Base-by-base conservation (phyloP, 768 basidiomycete genomes). In the Amanita jacksonii region DNA sequence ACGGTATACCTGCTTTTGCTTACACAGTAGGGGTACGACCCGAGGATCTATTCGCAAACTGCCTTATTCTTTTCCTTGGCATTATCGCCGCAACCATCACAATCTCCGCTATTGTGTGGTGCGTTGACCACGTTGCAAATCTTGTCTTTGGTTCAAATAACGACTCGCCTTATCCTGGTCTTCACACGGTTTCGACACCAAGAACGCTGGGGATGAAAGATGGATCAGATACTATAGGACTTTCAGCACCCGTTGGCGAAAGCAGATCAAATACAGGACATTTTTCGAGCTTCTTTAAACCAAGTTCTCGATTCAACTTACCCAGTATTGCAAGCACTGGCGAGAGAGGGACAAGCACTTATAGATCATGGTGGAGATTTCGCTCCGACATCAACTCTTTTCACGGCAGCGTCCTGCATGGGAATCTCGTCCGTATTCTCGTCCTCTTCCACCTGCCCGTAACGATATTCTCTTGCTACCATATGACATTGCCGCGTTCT, bases 361-460 rank as follows among this genome's bases (percentile, higher is more conserved):
- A 62, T 55, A 62, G 69, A 41, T 53, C 63, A 38, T 81, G 77
- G 77, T 73, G 71, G 68, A 64, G 70, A 41, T 51, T 75, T 19
- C 73, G 79, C 36, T 68, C 74, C 25, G 73, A 79, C 52, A 71
- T 84, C 48, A 79, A 78, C 39, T 83, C 85, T 13, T 86, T 91
- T 63, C 88, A 91, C 58, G 74, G 79, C 13, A 84, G 76, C 51
- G 76, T 88, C 40, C 66, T 90, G 42, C 81, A 86, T 51, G 94
- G 94, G 35, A 97, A 96, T 61, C 78, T 97, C 47, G 81, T 93
- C 47, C 85, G 94, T 48, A 69, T 97, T 45, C 76, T 98, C 33
- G 72, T 96, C 30, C 68, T 93, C 25, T 98, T 99, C 66, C 94
- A 99, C 62, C 77, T 97, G 15, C 94, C 94, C 5, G 74, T 98